Percentiles rank a stretch among this genome's conserved stretches.
phyloP scores from a whole-genome alignment of 208 protist species.

The Trypanosoma caninum region DNA sequence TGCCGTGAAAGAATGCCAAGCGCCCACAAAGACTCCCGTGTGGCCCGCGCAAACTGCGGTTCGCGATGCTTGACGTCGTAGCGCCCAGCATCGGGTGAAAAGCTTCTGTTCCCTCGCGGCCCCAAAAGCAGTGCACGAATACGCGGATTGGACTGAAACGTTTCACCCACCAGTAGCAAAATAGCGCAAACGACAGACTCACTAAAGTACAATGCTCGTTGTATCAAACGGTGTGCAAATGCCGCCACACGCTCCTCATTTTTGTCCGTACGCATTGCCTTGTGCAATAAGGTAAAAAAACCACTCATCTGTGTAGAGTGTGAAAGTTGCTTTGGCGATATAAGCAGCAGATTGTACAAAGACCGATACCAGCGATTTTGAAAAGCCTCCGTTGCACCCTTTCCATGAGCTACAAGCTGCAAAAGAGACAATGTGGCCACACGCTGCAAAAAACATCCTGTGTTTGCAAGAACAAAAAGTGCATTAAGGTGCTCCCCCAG shows the following conservation, averaged over 20 bases:
- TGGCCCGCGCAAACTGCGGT: slow-evolving; percentile 78
- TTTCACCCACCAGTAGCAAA: slow-evolving; percentile 85
- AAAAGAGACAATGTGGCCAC: slow-evolving; percentile 84
- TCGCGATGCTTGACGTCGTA: slow-evolving; percentile 88
- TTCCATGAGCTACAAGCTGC: slow-evolving; percentile 79
- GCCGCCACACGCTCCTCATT: slow-evolving; percentile 81
- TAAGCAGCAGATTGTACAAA: slow-evolving; percentile 82
- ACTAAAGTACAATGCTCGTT: slow-evolving; percentile 80
- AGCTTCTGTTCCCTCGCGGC: slow-evolving; percentile 18
- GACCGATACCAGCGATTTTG: slow-evolving; percentile 87
- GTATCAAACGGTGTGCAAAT: slow-evolving; percentile 89
- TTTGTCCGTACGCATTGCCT: slow-evolving; percentile 79
- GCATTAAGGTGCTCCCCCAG: slow-evolving; percentile 85
- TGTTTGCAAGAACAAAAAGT: slow-evolving; percentile 88
- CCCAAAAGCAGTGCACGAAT: slow-evolving; percentile 48
- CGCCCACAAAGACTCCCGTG: slow-evolving; percentile 71
- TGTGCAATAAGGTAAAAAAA: slow-evolving; percentile 90
- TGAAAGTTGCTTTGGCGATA: slow-evolving; percentile 88
- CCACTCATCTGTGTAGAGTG: slow-evolving; percentile 85
- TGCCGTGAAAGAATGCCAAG: slow-evolving; percentile 79
- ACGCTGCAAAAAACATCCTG: slow-evolving; percentile 84
- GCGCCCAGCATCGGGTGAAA: slow-evolving; percentile 1
- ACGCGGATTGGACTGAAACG: slow-evolving; percentile 54
- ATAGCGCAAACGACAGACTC: slow-evolving; percentile 87
- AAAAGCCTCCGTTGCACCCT: slow-evolving; percentile 60